Evolutionary conservation across 129 eudicot species (phyloP), one percentile per base, ranked within the genome.

Genomic region (Dittrichia graveolens): DNA sequence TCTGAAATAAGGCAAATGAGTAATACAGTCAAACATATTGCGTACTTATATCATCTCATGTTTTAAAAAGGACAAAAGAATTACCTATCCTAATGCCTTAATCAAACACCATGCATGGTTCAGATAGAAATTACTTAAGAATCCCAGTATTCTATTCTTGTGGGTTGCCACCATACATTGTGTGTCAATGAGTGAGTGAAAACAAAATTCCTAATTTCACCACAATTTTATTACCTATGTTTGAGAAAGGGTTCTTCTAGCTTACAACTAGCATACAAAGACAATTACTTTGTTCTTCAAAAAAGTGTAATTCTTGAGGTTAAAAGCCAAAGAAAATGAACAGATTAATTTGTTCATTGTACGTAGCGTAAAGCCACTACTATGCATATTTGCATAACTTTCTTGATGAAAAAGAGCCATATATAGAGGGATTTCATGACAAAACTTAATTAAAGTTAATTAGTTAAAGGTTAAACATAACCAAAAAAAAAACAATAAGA

Each of bases 1-100:
- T 90, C 93, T 90, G 74, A 47, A 56, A 24, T 24, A 0, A 24
- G 60, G 41, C 19, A 71, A 54, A 31, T 8, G 8, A 78, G 54
- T 60, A 15, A 13, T 57, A 39, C 3, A 46, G 16, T 3, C 35
- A 47, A 14, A 38, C 31, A 56, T 56, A 18, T 7, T 7, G 6
- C 42, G 14, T 61, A 57, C 8, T 11, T n/a, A 7, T 47, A 42
- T 61, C 16, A 41, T 44, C 13, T 3, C 45, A 74, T 24, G 31
- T 2, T 24, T 24, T 24, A 24, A 24, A 24, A 61, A 15, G 71
- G 14, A 8, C n/a, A 53, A 14, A 47, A 60, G 19, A 35, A 11
- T n/a, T 13, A 3, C 40, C 47, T 40, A 61, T 40, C 35, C 15
- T 39, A 40, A 56, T 13, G 47, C 24, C 46, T 61, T 38, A 46